These are phyloP conservation scores for Phytophthora ramorum DNA, from an alignment of 352 stramenopile genomes.

Conservation along the genomic window DNA sequence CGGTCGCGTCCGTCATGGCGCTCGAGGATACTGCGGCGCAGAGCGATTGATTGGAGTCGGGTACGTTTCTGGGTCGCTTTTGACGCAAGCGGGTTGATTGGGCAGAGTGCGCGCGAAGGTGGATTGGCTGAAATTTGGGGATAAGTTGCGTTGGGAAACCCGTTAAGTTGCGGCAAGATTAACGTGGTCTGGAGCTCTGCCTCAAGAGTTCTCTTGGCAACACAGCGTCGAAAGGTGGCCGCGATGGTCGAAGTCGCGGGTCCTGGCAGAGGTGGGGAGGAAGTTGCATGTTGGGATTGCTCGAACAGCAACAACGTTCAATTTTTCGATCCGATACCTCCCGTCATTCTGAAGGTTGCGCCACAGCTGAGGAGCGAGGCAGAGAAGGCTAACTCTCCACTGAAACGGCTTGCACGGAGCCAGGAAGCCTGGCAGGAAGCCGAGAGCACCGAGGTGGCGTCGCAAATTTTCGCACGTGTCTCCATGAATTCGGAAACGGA, in stretches of 20 bases:
- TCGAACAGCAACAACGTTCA: too few relatives aligned
- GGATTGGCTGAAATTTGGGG: too few relatives aligned
- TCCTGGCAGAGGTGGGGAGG: too few relatives aligned
- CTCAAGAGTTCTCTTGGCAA: too few relatives aligned
- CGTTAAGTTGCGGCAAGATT: too few relatives aligned
- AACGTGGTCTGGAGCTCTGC: too few relatives aligned
- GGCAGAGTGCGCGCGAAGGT: too few relatives aligned
- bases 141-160: too few relatives aligned
- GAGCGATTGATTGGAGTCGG: constrained; percentile 31
- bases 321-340: background rate
- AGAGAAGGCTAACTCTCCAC: background rate
- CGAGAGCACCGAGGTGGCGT: background rate
- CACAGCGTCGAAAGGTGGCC: too few relatives aligned
- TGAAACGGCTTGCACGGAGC: background rate
- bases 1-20: constrained; percentile 34
- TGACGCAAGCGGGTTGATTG: too few relatives aligned
- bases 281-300: too few relatives aligned
- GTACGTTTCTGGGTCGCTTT: constrained; percentile 8
- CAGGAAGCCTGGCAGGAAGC: background rate
- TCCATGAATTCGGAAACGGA: background rate
- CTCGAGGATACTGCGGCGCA: background rate
- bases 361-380: background rate
- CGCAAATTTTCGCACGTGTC: background rate
- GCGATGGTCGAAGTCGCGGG: too few relatives aligned
- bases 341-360: constrained; percentile 11